These are phyloP conservation scores for Diaporthe citriasiana DNA, from an alignment of 2,329 filamentous ascomycete genomes.

Conservation along the genomic window DNA sequence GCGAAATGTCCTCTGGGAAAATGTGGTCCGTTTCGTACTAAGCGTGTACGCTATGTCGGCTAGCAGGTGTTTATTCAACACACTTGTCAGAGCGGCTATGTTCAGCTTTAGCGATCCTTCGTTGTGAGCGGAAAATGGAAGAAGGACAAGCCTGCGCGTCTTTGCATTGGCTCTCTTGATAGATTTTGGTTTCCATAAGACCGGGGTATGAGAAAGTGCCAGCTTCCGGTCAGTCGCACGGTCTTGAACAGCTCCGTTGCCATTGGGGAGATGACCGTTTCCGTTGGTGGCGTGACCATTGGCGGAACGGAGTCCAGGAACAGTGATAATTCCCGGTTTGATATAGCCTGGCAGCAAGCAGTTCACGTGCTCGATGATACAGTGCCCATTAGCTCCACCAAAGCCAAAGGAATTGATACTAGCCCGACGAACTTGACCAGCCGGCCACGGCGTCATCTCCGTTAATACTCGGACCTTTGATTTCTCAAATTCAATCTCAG, in stretches of 20 bases:
- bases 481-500: not conserved
- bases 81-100: not conserved
- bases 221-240: too few species aligned
- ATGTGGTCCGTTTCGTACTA: not conserved
- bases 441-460: not conserved
- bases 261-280: too few species aligned
- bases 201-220: too few species aligned
- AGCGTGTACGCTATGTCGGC: constrained; percentile 10
- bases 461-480: not conserved
- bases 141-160: not conserved
- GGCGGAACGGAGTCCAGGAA: not conserved
- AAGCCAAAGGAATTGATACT: constrained; percentile 54
- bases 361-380: not conserved
- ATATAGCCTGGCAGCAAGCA: not conserved
- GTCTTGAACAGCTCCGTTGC: too few species aligned
- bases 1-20: not conserved
- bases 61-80: not conserved
- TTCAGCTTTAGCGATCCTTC: not conserved
- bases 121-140: constrained; percentile 20
- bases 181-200: too few species aligned
- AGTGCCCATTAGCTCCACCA: constrained; percentile 49
- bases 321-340: not conserved
- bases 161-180: not conserved
- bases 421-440: constrained; percentile 44
- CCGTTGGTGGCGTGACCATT: not conserved